These are phyloP conservation scores for Calycina herbarum DNA, from an alignment of 2,329 filamentous ascomycete genomes.

Conservation along the genomic window DNA sequence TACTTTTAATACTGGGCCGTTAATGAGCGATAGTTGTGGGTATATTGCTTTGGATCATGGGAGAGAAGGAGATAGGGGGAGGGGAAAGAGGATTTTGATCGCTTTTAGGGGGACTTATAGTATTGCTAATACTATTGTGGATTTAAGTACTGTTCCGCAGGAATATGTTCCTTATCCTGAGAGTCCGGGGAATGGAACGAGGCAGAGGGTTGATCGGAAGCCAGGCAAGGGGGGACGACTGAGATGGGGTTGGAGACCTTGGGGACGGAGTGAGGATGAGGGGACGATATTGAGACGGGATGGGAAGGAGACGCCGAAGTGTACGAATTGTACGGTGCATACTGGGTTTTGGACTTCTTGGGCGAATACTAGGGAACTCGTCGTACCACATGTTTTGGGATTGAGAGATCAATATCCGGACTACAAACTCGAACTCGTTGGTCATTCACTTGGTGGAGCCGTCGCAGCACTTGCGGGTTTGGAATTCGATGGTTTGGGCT, in stretches of 20 bases:
- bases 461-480: slow-evolving; percentile 85
- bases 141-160: slow-evolving; percentile 86
- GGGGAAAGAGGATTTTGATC: slow-evolving; percentile 64
- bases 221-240: slow-evolving; percentile 22
- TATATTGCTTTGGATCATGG: slow-evolving; percentile 86
- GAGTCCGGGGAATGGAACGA: slow-evolving; percentile 40
- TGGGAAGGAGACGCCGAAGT: slow-evolving; percentile 45
- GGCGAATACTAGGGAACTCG: slow-evolving; percentile 67
- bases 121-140: slow-evolving; percentile 84
- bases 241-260: slow-evolving; percentile 19
- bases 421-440: slow-evolving; percentile 76
- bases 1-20: slow-evolving; percentile 86
- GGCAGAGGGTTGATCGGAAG: slow-evolving; percentile 29
- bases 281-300: not conserved
- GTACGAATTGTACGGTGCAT: slow-evolving; percentile 88
- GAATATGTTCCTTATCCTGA: slow-evolving; percentile 82
- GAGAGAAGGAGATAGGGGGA: slow-evolving; percentile 17
- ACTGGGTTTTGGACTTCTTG: slow-evolving; percentile 86
- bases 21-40: slow-evolving; percentile 88
- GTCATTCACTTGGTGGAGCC: slow-evolving; percentile 86
- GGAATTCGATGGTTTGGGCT: slow-evolving; percentile 74
- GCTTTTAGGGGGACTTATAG: slow-evolving; percentile 96
- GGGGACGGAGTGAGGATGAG: slow-evolving; percentile 7
- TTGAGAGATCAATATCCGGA: slow-evolving; percentile 62
- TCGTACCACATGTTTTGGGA: slow-evolving; percentile 66